Percentiles rank a stretch among this genome's conserved stretches.
Conservation (phyloP, 805 yeast species). For the Cyberlindnera xishuangbannaensis region DNA sequence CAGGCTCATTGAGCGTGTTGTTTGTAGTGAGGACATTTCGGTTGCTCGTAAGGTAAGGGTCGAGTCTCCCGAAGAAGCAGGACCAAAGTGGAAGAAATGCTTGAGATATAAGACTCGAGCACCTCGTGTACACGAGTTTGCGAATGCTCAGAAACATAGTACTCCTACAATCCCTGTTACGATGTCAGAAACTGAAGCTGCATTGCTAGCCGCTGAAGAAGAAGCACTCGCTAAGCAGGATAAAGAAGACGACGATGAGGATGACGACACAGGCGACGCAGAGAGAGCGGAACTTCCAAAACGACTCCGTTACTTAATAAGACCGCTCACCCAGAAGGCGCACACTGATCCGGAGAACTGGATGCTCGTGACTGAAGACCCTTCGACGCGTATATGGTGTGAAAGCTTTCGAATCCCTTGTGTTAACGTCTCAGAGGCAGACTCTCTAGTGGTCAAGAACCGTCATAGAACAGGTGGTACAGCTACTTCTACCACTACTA, state of each 20-base stretch:
- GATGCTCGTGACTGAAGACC: slow-evolving; percentile 60
- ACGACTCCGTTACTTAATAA: slow-evolving; percentile 46
- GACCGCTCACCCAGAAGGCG: slow-evolving; percentile 53
- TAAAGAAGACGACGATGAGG: neutral
- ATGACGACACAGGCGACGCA: slow-evolving; percentile 1
- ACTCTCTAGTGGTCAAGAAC: slow-evolving; percentile 16
- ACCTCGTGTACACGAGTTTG: slow-evolving; percentile 44
- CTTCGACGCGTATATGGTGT: slow-evolving; percentile 47
- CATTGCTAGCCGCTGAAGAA: neutral
- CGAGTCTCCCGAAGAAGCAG: slow-evolving; percentile 38
- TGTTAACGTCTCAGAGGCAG: slow-evolving; percentile 47
- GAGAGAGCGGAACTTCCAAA: slow-evolving; percentile 40
- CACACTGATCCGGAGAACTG: slow-evolving; percentile 38
- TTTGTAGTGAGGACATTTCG: slow-evolving; percentile 14
- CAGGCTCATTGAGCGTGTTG: slow-evolving; percentile 46
- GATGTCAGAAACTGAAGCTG: slow-evolving; percentile 10
- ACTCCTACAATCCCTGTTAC: slow-evolving; percentile 4
- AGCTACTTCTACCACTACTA: neutral
- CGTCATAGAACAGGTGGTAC: neutral
- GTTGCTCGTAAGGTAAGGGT: slow-evolving; percentile 26
- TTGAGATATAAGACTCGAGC: slow-evolving; percentile 37
- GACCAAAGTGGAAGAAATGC: slow-evolving; percentile 48
- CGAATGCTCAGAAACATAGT: slow-evolving; percentile 13
- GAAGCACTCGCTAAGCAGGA: too few relatives aligned
- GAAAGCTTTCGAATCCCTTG: slow-evolving; percentile 48